Evolutionary conservation across 2,329 filamentous ascomycete genomes (phyloP).

Genomic region (Samsoniella hepiali): DNA sequence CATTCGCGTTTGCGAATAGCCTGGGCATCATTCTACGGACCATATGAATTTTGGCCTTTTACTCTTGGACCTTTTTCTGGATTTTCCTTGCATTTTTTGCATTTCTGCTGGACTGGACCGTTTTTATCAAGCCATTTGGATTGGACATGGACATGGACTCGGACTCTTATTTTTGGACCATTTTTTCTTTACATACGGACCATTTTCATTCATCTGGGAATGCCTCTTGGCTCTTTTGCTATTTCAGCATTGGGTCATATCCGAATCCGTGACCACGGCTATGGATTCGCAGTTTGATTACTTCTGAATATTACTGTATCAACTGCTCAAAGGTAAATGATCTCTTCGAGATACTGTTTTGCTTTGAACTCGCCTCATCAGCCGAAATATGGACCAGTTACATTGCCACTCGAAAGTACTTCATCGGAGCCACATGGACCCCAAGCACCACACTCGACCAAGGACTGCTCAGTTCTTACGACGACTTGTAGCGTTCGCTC

Average conservation of each 20-base stretch:
- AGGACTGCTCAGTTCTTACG: background rate
- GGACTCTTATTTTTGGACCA: conserved; percentile 5
- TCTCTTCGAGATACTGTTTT: background rate
- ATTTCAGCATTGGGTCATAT: background rate
- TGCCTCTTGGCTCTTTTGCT: background rate
- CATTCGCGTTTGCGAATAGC: background rate
- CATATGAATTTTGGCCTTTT: conserved; percentile 4
- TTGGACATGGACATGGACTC: conserved; percentile 10
- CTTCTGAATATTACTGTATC: conserved; percentile 18
- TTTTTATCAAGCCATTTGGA: conserved; percentile 1
- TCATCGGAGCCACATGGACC: conserved; percentile 1
- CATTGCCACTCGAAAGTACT: background rate
- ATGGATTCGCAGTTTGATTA: conserved; percentile 12
- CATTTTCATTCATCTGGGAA: background rate
- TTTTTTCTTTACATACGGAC: conserved; percentile 1
- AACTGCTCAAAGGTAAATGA: conserved; percentile 13
- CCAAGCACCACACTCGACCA: background rate
- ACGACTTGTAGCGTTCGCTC: background rate
- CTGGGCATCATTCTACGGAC: background rate
- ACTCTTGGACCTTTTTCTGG: background rate
- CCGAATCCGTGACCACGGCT: conserved; percentile 3
- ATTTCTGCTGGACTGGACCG: background rate
- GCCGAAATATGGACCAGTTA: background rate
- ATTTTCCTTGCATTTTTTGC: conserved; percentile 2
- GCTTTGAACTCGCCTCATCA: background rate